These are phyloP conservation scores for Secale cereale DNA, from an alignment of 176 grass and related monocot species.

Conservation along the genomic window DNA sequence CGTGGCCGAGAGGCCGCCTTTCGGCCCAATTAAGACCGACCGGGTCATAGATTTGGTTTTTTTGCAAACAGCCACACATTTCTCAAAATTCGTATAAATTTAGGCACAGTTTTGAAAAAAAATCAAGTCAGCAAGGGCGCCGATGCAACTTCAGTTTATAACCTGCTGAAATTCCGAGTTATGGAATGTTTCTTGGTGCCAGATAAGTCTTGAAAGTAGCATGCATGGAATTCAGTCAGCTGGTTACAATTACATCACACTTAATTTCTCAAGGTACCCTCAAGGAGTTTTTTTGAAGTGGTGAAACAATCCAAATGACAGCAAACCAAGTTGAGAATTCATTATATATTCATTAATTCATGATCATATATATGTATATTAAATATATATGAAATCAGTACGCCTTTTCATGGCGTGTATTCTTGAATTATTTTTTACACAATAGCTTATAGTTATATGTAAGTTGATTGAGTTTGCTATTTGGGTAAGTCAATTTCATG, in stretches of 20 bases:
- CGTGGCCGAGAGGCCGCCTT: too few species aligned
- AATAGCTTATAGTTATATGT: too few species aligned
- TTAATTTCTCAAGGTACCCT: background rate
- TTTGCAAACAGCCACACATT: too few species aligned
- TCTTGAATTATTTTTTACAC: background rate
- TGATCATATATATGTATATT: background rate
- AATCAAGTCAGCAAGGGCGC: background rate
- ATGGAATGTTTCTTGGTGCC: background rate
- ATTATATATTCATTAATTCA: conserved; percentile 10
- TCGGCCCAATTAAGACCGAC: too few species aligned
- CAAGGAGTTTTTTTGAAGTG: background rate
- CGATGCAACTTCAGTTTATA: conserved; percentile 10
- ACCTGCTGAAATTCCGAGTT: background rate
- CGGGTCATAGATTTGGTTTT: too few species aligned
- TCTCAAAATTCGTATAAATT: too few species aligned
- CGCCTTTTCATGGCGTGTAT: background rate
- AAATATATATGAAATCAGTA: background rate
- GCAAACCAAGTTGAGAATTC: background rate
- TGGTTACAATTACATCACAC: conserved; percentile 9
- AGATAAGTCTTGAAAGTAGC: background rate
- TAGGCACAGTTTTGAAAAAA: too few species aligned
- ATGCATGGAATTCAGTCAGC: background rate
- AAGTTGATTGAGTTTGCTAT: too few species aligned
- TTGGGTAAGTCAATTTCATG: too few species aligned
- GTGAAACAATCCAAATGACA: background rate